Conservation (phyloP, 2,329 filamentous ascomycete genomes). For the Didymellaceae sp. region DNA sequence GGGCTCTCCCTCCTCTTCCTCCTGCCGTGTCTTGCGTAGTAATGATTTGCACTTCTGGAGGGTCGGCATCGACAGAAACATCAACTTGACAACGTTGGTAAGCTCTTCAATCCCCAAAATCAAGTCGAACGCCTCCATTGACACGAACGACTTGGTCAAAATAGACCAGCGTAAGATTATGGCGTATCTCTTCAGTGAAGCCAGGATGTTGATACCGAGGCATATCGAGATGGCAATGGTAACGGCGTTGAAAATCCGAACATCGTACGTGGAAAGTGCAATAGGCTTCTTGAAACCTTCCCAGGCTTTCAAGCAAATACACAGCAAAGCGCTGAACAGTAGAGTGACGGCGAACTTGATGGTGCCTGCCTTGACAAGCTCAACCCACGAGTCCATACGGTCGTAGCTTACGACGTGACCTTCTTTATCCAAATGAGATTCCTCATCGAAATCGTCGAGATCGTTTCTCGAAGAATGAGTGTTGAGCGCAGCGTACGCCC, state of each 20-base stretch:
- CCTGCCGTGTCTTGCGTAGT: too few species aligned
- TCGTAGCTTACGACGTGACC: background rate
- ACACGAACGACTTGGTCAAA: conserved; percentile 36
- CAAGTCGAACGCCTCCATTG: conserved; percentile 44
- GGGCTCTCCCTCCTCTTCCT: background rate
- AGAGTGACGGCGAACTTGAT: conserved; percentile 37
- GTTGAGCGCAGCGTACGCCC: too few species aligned
- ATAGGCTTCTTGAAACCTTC: conserved; percentile 33
- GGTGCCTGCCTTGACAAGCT: conserved; percentile 32
- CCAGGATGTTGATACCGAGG: conserved; percentile 42
- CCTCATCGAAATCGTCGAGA: background rate
- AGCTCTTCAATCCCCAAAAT: conserved; percentile 40
- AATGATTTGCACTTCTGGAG: conserved; percentile 14
- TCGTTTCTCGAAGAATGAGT: too few species aligned
- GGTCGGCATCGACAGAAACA: conserved; percentile 37
- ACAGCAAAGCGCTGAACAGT: conserved; percentile 35
- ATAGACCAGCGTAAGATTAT: conserved; percentile 43
- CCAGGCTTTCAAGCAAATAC: conserved; percentile 34
- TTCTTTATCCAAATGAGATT: background rate
- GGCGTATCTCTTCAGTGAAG: conserved; percentile 42
- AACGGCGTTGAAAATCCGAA: conserved; percentile 42
- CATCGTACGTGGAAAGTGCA: conserved; percentile 31
- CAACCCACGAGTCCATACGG: conserved; percentile 1
- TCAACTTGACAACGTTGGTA: conserved; percentile 41
- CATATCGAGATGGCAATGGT: conserved; percentile 41